Evolutionary conservation across 192 early-diverging fungal species (phyloP).

Genomic region (Coemansia sp.): DNA sequence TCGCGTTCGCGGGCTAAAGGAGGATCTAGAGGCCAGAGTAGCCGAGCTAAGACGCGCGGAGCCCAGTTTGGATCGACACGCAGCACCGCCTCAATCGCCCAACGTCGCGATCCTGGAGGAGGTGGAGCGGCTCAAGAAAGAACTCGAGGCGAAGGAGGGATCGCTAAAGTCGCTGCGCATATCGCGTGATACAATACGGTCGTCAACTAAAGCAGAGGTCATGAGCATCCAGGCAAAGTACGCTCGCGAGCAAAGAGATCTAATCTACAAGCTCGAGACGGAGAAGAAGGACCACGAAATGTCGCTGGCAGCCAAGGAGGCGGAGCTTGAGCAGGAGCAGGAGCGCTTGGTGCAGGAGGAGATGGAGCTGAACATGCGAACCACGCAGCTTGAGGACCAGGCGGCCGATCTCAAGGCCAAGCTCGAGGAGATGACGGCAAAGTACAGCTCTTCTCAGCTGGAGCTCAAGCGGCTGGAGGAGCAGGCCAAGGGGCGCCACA

Average conservation of each 20-base stretch:
- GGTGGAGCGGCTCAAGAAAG: conserved; percentile 45
- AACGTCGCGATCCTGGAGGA: conserved; percentile 38
- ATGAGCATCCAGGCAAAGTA: conserved; percentile 53
- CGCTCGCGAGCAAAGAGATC: conserved; percentile 42
- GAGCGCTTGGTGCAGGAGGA: conserved; percentile 53
- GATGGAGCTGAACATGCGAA: conserved; percentile 46
- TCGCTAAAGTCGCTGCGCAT: conserved; percentile 54
- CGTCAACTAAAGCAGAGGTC: conserved; percentile 49
- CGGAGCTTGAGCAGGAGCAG: conserved; percentile 50
- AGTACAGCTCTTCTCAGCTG: conserved; percentile 17
- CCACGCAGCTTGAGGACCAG: conserved; percentile 50
- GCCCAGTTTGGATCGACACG: conserved; percentile 20
- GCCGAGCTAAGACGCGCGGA: conserved; percentile 29
- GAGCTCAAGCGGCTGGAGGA: conserved; percentile 34
- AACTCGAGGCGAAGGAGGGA: conserved; percentile 47
- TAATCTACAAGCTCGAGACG: conserved; percentile 35
- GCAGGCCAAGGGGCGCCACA: conserved; percentile 25
- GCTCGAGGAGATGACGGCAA: conserved; percentile 18
- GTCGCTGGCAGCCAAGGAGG: conserved; percentile 38
- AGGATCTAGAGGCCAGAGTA: conserved; percentile 49
- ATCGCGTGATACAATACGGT: conserved; percentile 48
- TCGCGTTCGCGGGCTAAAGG: conserved; percentile 47
- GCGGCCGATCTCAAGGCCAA: conserved; percentile 42
- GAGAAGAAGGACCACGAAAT: conserved; percentile 38
- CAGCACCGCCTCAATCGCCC: conserved; percentile 35